phyloP scores from a whole-genome alignment of 1,139 yeast species.

The Arxiozyma bovina region DNA sequence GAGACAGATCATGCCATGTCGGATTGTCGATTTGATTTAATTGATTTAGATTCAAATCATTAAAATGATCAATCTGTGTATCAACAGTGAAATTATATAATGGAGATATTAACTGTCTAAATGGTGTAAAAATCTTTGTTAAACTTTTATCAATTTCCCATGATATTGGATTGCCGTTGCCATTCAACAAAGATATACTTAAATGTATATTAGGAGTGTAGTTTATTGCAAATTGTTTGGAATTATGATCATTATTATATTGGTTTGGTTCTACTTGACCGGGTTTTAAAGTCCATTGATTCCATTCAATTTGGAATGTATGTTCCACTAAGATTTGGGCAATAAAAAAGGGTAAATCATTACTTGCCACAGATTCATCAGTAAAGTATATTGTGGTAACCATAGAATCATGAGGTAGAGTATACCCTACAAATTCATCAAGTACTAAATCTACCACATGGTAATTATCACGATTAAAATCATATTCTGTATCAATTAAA shows the following conservation, averaged over 20 bases:
- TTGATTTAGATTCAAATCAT: constrained; percentile 34
- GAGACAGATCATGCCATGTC: constrained; percentile 31
- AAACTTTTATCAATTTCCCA: constrained; percentile 52
- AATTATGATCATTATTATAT: constrained; percentile 16
- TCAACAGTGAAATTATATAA: constrained; percentile 68
- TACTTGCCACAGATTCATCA: constrained; percentile 41
- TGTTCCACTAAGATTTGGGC: constrained; percentile 51
- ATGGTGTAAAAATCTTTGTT: constrained; percentile 38
- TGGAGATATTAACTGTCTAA: constrained; percentile 39
- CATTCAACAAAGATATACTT: constrained; percentile 54
- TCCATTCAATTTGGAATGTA: constrained; percentile 44
- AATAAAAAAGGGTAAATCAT: constrained; percentile 53
- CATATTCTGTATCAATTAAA: constrained; percentile 7
- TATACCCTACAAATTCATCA: constrained; percentile 21
- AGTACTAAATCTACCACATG: constrained; percentile 24
- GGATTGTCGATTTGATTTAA: constrained; percentile 36
- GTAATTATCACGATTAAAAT: constrained; percentile 13
- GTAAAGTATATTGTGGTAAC: constrained; percentile 42
- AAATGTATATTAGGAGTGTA: constrained; percentile 59
- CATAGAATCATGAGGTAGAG: constrained; percentile 29
- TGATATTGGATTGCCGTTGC: constrained; percentile 44
- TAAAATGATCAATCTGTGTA: constrained; percentile 66
- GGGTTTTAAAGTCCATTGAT: constrained; percentile 6
- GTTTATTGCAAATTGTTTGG: constrained; percentile 35
- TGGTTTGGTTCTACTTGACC: constrained; percentile 12